These are phyloP conservation scores for Pseudogymnoascus sp. DNA, from an alignment of 2,329 filamentous ascomycete species.

Conservation along the genomic window DNA sequence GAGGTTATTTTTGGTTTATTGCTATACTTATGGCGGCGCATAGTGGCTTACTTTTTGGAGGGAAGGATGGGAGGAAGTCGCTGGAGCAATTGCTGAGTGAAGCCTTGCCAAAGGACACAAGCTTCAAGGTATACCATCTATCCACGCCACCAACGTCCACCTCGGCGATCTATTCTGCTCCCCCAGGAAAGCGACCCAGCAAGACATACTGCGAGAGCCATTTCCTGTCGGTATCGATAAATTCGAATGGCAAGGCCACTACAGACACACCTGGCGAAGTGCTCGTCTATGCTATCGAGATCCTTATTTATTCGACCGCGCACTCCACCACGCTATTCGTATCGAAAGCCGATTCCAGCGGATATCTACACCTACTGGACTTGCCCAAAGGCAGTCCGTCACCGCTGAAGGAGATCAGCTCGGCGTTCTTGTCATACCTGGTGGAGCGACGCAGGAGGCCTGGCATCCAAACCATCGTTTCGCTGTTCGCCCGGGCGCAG, in stretches of 20 bases:
- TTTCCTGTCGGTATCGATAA: slow-evolving; percentile 54
- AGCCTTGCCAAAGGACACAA: slow-evolving; percentile 43
- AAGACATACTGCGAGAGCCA: slow-evolving; percentile 82
- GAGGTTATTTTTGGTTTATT: slow-evolving; percentile 9
- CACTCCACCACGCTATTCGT: slow-evolving; percentile 83
- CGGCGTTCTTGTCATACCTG: slow-evolving; percentile 68
- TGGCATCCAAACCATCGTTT: slow-evolving; percentile 65
- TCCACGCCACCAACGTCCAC: slow-evolving; percentile 73
- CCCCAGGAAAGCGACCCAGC: slow-evolving; percentile 62
- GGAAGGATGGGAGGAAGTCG: slow-evolving; percentile 19
- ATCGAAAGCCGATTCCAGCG: slow-evolving; percentile 94
- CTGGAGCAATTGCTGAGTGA: slow-evolving; percentile 23
- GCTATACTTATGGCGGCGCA: slow-evolving; percentile 25
- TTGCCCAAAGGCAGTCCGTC: slow-evolving; percentile 56
- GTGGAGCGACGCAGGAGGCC: slow-evolving; percentile 56
- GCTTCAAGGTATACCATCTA: slow-evolving; percentile 72
- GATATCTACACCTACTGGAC: slow-evolving; percentile 63
- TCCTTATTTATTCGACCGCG: slow-evolving; percentile 77
- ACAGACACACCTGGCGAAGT: slow-evolving; percentile 32
- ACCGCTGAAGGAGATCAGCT: slow-evolving; percentile 64
- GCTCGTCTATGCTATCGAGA: slow-evolving; percentile 74
- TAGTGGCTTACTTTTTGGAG: slow-evolving; percentile 15
- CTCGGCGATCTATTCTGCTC: slow-evolving; percentile 68
- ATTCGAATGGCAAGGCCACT: slow-evolving; percentile 21
- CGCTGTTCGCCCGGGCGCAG: slow-evolving; percentile 85